phyloP scores from a whole-genome alignment of 2,329 filamentous ascomycete genomes.

The Botrytis porri region DNA sequence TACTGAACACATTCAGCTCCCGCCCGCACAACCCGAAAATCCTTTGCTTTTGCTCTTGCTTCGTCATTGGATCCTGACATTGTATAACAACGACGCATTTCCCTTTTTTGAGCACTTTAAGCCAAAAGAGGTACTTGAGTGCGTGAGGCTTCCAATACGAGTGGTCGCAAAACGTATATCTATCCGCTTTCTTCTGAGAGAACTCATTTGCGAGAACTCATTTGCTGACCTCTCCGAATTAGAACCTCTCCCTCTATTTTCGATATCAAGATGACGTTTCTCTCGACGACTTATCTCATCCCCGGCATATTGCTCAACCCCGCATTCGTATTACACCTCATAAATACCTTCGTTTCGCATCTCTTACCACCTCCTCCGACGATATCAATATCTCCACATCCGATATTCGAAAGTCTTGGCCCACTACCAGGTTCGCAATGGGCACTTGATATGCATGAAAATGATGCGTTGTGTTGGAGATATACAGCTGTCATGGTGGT shows the following conservation, averaged over 20 bases:
- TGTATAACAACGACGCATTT: not conserved
- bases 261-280: conserved; percentile 30
- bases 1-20: not conserved
- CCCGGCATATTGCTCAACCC: conserved; percentile 43
- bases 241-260: not conserved
- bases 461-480: conserved; percentile 41
- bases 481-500: conserved; percentile 42
- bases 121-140: not conserved
- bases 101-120: not conserved
- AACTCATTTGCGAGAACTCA: not conserved
- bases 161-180: not conserved
- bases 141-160: not conserved
- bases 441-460: conserved; percentile 40
- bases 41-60: not conserved
- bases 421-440: conserved; percentile 35
- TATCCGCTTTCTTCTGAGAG: not conserved
- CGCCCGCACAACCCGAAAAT: not conserved
- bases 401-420: conserved; percentile 34
- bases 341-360: conserved; percentile 42
- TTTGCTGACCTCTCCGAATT: not conserved
- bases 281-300: conserved; percentile 36
- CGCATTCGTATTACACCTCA: conserved; percentile 41
- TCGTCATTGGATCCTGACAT: not conserved
- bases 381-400: conserved; percentile 33
- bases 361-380: conserved; percentile 36